A percentile compares a stretch with the other conserved stretches of the same genome.
Conservation (phyloP, 495 filamentous ascomycete genomes). For the Aspergillus sparsus region DNA sequence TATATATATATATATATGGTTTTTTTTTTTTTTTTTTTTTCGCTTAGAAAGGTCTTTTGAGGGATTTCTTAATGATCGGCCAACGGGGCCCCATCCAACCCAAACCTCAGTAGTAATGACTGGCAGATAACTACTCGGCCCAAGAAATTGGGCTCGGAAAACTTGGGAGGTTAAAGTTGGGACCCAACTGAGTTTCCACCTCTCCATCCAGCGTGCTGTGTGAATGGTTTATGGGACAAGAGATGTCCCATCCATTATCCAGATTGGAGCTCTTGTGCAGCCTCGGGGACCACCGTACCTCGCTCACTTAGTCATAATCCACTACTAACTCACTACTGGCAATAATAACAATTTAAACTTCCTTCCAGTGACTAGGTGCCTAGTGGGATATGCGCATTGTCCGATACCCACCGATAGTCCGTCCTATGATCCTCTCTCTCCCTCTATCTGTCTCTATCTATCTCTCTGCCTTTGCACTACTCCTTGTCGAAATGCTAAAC, state of each 20-base stretch:
- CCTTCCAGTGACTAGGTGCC: no score
- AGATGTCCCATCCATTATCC: neutral
- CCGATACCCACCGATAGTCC: no score
- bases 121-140: neutral
- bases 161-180: slow-evolving; percentile 2
- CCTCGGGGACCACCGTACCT: no score
- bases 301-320: no score
- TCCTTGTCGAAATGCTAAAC: neutral
- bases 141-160: neutral
- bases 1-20: no score
- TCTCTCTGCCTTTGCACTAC: neutral
- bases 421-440: no score
- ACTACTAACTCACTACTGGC: no score
- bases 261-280: neutral
- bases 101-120: neutral
- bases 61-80: slow-evolving; percentile 1
- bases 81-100: neutral
- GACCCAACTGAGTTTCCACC: neutral
- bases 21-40: no score
- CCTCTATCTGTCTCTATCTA: no score
- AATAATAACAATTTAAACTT: no score
- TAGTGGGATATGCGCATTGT: no score
- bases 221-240: neutral
- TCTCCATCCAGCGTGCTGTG: neutral
- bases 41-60: neutral